A percentile compares a stretch with the other conserved stretches of the same genome.
These are phyloP conservation scores for Hanseniaspora jakobsenii DNA, from an alignment of 805 yeast genomes.

Conservation along the genomic window DNA sequence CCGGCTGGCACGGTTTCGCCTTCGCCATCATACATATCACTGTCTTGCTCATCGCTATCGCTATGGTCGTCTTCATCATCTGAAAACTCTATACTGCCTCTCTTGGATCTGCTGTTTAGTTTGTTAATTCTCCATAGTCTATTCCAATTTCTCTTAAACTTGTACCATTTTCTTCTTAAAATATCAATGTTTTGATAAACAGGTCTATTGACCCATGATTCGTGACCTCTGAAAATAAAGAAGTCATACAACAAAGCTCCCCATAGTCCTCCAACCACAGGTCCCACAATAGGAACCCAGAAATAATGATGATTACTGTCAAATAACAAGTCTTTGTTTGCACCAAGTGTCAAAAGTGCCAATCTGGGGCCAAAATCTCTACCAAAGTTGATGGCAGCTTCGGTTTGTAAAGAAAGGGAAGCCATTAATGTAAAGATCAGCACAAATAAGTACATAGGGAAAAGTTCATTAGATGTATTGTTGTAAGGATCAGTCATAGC, in stretches of 20 bases:
- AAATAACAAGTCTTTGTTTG: constrained; percentile 33
- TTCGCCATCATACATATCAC: constrained; percentile 1
- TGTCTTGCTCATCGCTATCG: constrained; percentile 15
- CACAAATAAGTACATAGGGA: constrained; percentile 38
- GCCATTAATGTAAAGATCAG: constrained; percentile 37
- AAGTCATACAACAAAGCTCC: constrained; percentile 45
- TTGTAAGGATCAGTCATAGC: constrained; percentile 43
- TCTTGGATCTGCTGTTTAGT: constrained; percentile 8
- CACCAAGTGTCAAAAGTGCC: constrained; percentile 38
- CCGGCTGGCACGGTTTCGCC: too few species aligned
- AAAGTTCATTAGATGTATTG: constrained; percentile 34
- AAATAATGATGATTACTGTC: constrained; percentile 33
- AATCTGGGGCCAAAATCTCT: constrained; percentile 46
- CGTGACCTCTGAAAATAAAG: constrained; percentile 40
- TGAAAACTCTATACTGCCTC: constrained; percentile 19
- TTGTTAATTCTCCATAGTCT: constrained; percentile 6
- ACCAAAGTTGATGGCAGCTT: constrained; percentile 43
- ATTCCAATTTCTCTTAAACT: constrained; percentile 23
- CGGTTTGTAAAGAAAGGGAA: constrained; percentile 42
- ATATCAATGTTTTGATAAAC: constrained; percentile 21
- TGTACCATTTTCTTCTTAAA: constrained; percentile 23
- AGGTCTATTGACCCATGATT: constrained; percentile 41
- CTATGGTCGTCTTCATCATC: constrained; percentile 20
- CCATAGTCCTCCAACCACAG: constrained; percentile 35
- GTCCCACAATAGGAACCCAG: constrained; percentile 45